Evolutionary conservation across 164 flowering plant species (phyloP), one percentile per base, ranked within the genome.

Genomic region (Dillenia turbinata): DNA sequence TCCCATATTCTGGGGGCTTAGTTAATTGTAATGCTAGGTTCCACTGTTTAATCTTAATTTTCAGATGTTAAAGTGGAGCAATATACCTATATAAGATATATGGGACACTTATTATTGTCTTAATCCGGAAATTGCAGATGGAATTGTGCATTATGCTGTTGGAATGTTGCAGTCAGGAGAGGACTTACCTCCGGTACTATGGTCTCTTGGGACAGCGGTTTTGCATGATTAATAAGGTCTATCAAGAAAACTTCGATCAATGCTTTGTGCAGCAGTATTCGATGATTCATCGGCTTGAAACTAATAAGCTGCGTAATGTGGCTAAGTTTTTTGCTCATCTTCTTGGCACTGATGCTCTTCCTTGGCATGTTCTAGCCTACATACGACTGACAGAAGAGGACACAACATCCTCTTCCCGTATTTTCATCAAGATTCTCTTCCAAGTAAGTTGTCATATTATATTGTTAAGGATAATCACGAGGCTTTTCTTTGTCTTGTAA

Each of bases 311-410:
- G 33, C 85, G 96, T 10, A 94, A 91, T 75, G 96, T 94, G 60
- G 99, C 96, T 48, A 94, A 94, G 69, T 94, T 94, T 58, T 94
- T 94, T 71, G 97, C 99, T 5, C 96, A 94, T 78, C 74, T 94
- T 58, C 88, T 94, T 49, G 97, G 99, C 56, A 94, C 99, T 3
- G 81, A 79, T 81, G 98, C 97, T 44, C 76, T 94, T 47, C 93
- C 98, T 9, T 93, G 98, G 98, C 92, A 90, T 67, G 95, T 85
- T 11, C 61, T 94, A 52, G 84, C 96, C 11, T 94, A 90, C 52
- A 90, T 90, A 17, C 87, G 93, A 50, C 65, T 91, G 70, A 94
- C 99, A 2, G 99, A 94, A 73, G 97, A 94, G 69, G 97, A 91
- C 53, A 94, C 99, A 22, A 91, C 99, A 14, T 91, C 99, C 3